A percentile compares a stretch with the other conserved stretches of the same genome.
These are phyloP conservation scores for Amanita rimosa DNA, from an alignment of 768 basidiomycete genomes.

Conservation along the genomic window DNA sequence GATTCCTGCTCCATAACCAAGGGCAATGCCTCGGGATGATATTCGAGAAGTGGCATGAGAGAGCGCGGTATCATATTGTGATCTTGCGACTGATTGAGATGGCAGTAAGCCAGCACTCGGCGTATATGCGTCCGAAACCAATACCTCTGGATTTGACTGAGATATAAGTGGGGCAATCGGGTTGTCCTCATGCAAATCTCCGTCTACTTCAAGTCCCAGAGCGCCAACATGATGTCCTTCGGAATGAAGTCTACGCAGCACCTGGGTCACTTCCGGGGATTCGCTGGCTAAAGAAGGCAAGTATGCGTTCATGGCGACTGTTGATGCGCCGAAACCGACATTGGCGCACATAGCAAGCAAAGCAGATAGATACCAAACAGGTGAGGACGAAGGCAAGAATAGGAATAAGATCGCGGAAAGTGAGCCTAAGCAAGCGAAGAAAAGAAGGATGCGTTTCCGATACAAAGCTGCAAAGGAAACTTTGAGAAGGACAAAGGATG, in stretches of 20 bases:
- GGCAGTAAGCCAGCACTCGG: conserved; percentile 5
- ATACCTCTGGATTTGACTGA: conserved; percentile 1
- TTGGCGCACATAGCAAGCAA: conserved; percentile 70
- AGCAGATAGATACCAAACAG: conserved; percentile 59
- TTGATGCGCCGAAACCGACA: conserved; percentile 75
- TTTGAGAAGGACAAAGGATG: conserved; percentile 5
- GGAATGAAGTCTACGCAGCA: conserved; percentile 21
- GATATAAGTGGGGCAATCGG: conserved; percentile 29
- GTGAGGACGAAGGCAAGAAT: conserved; percentile 56
- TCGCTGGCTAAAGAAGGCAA: conserved; percentile 64
- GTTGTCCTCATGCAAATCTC: conserved; percentile 14
- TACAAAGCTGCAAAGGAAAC: conserved; percentile 31
- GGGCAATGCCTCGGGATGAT: conserved; percentile 76
- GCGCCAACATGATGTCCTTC: not conserved
- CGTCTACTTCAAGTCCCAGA: conserved; percentile 6
- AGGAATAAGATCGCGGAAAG: conserved; percentile 61
- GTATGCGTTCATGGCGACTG: conserved; percentile 88
- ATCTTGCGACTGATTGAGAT: conserved; percentile 13
- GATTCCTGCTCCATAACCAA: conserved; percentile 82
- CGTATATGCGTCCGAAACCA: conserved; percentile 5
- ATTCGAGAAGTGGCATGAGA: conserved; percentile 73
- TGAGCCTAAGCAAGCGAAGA: conserved; percentile 67
- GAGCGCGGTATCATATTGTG: conserved; percentile 43
- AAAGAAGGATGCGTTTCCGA: conserved; percentile 68
- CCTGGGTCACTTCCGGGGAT: conserved; percentile 42